Base-by-base conservation (phyloP, 495 filamentous ascomycete species). In the Penicillium goetzii region DNA sequence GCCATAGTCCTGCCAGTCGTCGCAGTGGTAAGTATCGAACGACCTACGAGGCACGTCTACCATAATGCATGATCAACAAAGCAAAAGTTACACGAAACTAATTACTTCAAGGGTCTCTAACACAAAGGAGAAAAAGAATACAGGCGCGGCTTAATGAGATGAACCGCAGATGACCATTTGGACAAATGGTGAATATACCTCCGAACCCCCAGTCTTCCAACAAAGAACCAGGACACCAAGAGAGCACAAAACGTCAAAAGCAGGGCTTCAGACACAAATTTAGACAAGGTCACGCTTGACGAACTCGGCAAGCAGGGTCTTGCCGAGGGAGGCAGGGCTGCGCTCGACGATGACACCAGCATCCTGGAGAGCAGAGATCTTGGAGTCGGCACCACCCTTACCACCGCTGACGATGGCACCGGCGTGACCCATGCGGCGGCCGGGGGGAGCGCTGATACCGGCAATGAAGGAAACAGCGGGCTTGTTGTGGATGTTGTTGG, bases 401-500 rank as follows among this genome's bases (percentile, higher is more conserved):
- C 95, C 95, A 69, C 95, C 95, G 68, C 90, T 90, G 54, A 99
- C 93, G 74, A 99, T 99, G 71, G 95, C 95, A 78, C 89, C 95
- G 68, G 95, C 95, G 83, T 99, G 95, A 66, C 95, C 95, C 95
- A 98, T 99, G 73, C 95, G 89, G 72, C 95, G 86, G 74, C 95
- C 95, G 41, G 95, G 93, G 59, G 95, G 95, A 61, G 95, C 95
- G 60, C 90, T 93, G 80, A 99, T 97, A 80, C 95, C 95, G 66
- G 95, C 95, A 73, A 99, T 99, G 81, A 99, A 99, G 76, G 89
- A 90, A 59, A 99, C 95, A 59, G 96, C 92, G 62, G 95, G 95
- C 85, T 97, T 99, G 81, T 96, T 92, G 76, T 84, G 79, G 58
- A 87, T 90, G 84, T 98, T 98, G 80, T 97, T 85, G 70, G 84